phyloP scores from a whole-genome alignment of 106 monocot genomes.

The Allium fistulosum region DNA sequence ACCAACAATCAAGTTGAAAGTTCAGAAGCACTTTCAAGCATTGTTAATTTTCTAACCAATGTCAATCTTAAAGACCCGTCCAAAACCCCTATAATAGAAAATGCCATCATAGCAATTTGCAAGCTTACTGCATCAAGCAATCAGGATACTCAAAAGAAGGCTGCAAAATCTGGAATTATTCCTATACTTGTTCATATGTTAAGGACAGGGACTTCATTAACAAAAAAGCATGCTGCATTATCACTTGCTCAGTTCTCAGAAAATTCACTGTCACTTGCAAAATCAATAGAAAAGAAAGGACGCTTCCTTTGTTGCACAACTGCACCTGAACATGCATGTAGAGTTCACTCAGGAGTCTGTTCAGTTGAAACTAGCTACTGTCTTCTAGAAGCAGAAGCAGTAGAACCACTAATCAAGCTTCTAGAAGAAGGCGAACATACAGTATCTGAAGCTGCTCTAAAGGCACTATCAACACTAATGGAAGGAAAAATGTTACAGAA shows the following conservation, averaged over 20 bases:
- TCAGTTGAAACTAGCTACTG: constrained; percentile 26
- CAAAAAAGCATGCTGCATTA: constrained; percentile 18
- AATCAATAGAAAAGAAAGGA: background rate
- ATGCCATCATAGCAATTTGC: constrained; percentile 18
- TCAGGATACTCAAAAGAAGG: constrained; percentile 18
- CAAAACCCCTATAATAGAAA: constrained; percentile 12
- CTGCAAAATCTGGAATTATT: constrained; percentile 21
- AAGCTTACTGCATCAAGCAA: constrained; percentile 13
- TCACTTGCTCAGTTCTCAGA: constrained; percentile 30
- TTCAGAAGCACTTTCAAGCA: constrained; percentile 15
- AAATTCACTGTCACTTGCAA: constrained; percentile 12
- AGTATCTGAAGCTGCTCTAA: constrained; percentile 18
- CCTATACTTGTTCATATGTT: constrained; percentile 18
- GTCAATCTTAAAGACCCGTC: constrained; percentile 1
- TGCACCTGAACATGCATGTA: constrained; percentile 14
- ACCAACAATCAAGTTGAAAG: constrained; percentile 5
- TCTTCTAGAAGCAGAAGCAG: constrained; percentile 36
- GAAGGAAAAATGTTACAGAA: constrained; percentile 15
- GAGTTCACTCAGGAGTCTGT: constrained; percentile 24
- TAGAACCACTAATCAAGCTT: constrained; percentile 13
- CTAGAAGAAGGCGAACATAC: constrained; percentile 12
- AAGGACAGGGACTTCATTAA: constrained; percentile 18
- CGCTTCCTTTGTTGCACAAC: constrained; percentile 15
- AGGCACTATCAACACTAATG: constrained; percentile 21
- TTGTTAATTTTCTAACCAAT: constrained; percentile 12